phyloP scores from a whole-genome alignment of 768 basidiomycete species.

The Exsudoporus frostii region DNA sequence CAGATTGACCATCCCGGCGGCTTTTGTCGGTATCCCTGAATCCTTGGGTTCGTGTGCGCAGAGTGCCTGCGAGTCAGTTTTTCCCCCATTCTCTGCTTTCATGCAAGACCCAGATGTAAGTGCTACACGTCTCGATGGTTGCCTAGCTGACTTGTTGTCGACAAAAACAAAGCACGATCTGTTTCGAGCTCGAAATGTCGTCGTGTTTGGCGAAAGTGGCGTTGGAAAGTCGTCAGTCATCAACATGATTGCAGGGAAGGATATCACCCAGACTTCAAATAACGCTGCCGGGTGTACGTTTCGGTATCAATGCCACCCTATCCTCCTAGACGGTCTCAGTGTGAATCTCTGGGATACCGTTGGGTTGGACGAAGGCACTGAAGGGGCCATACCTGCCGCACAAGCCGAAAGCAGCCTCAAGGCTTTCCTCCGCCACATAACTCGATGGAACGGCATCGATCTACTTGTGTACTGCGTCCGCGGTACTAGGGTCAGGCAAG shows the following conservation, averaged over 20 bases:
- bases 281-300: constrained; percentile 36
- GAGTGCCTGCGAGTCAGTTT: constrained; percentile 11
- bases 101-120: constrained; percentile 13
- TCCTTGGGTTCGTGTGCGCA: constrained; percentile 1
- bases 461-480: constrained; percentile 35
- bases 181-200: constrained; percentile 28
- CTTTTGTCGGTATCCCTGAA: neutral
- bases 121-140: neutral
- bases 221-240: constrained; percentile 41
- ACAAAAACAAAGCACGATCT: constrained; percentile 6
- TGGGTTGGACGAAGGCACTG: constrained; percentile 32
- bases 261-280: constrained; percentile 29
- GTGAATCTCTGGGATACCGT: constrained; percentile 33
- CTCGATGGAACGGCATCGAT: constrained; percentile 25
- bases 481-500: constrained; percentile 29
- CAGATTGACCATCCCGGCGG: constrained; percentile 12
- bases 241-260: constrained; percentile 34
- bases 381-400: constrained; percentile 26
- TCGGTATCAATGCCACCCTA: constrained; percentile 19
- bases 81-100: constrained; percentile 1
- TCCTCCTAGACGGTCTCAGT: constrained; percentile 14
- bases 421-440: constrained; percentile 33
- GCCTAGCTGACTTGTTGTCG: neutral
- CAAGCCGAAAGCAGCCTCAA: constrained; percentile 27
- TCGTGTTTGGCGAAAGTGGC: constrained; percentile 42